Evolutionary conservation across 768 basidiomycete species (phyloP), one percentile per base, ranked within the genome.

Genomic region (Clavulina sp.): DNA sequence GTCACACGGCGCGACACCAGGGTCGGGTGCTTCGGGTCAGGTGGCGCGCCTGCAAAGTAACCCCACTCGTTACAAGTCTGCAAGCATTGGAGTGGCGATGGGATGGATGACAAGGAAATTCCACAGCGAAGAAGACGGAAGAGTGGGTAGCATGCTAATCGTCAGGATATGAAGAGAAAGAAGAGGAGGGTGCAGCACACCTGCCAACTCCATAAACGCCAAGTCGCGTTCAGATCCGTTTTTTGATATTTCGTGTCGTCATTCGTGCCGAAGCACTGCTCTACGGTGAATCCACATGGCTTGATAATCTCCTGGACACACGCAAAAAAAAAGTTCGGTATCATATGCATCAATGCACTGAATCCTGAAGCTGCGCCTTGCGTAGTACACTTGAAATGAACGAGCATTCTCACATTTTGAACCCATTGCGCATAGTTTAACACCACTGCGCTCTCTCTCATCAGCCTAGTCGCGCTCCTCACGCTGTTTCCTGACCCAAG

Each of bases 31-130:
- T 72, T 69, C 36, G 74, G 73, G 60, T 84, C 74, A 1, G 81
- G 82, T 2, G 85, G 85, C 1, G 84, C 74, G 9, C 81, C 80
- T 83, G n/a, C n/a, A n/a, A 93, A 91, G 64, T 87, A 99, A 2
- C 91, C 93, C 93, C 93, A 96, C 60, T 93, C 76, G 0, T 86
- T 89, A 69, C 88, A 91, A 49, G 87, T 61, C 46, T n/a, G 16
- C 2, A 6, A 31, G 7, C 9, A 36, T 13, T 19, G 40, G n/a
- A 33, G 34, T n/a, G n/a, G n/a, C n/a, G n/a, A n/a, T n/a, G n/a
- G n/a, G n/a, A n/a, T n/a, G n/a, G n/a, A n/a, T n/a, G n/a, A n/a
- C n/a, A n/a, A n/a, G n/a, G n/a, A n/a, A n/a, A n/a, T n/a, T n/a
- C n/a, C n/a, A n/a, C n/a, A n/a, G n/a, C n/a, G n/a, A n/a, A n/a